Evolutionary conservation across 1,284 basidiomycete species (phyloP), one percentile per base, ranked within the genome.

Genomic region (Tremellales sp.): DNA sequence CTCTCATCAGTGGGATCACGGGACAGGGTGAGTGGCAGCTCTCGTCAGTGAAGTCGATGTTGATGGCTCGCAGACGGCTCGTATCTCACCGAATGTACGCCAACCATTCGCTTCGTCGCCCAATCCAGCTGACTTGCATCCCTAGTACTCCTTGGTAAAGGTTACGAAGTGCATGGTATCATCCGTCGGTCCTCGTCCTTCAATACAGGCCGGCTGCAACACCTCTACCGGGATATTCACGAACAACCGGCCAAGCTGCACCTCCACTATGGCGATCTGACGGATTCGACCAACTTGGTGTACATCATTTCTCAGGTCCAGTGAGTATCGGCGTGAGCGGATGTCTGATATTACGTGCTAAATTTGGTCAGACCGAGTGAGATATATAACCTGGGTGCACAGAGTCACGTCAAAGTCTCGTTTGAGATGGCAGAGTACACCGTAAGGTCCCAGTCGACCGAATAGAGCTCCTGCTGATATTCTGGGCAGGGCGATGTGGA

Each of bases 391-490:
- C 83, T 94, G 39, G 90, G 88, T 39, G 91, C 91, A n/a, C 90
- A 94, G 70, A 90, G 86, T 42, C 90, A 94, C 75, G 90, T 94
- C 76, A 94, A 94, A 72, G 90, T 94, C 56, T 93, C 89, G 25
- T 94, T 94, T 72, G 90, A 93, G 73, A 92, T 94, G 87, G 87
- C 90, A 29, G 90, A 94, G 74, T 94, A 94, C 75, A 94, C 91
- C 0, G 74, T 70, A 36, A 36, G 60, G 48, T 12, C 27, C 0
- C 13, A 25, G 5, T 13, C 29, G 7, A 16, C 40, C 13, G 25
- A 5, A 27, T 21, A 35, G 35, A 24, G 26, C n/a, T 38, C 42
- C 32, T 40, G 29, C 14, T 21, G 19, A 6, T 5, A 14, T 26
- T 21, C 26, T 25, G 26, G 35, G 13, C 39, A 71, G 67, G 88